Evolutionary conservation across 2,329 filamentous ascomycete genomes (phyloP), one percentile per base, ranked within the genome.

Genomic region (Fusarium luffae): DNA sequence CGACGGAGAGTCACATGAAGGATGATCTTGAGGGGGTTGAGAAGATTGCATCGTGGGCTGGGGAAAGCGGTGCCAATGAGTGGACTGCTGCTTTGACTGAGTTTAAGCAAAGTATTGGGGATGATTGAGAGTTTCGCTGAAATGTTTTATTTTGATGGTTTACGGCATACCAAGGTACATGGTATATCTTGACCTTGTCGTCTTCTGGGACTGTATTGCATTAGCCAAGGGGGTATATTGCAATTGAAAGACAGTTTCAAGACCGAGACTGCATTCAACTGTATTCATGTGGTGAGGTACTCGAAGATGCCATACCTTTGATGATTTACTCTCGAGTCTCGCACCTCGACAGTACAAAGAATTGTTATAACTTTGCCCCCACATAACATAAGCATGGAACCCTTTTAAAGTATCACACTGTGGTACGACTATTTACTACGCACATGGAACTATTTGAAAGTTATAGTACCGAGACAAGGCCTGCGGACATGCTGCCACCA

Each of bases 71-170:
- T 3, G 75, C 74, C 11, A 76, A 78, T 5, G 74, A 79, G 28
- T 92, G 89, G 89, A 74, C 79, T 37, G 70, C 74, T 52, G 79
- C 86, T 19, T 67, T 88, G 64, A 60, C 63, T 12, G 75, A 76
- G 16, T 90, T 91, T 71, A 87, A 84, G 72, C 47, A 61, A 11
- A 58, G 76, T 8, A 73, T 81, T 21, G 69, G 73, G 7, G 76
- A 80, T 43, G 14, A 32, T 7, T 70, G 59, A 57, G 13, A 7
- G 19, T 28, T 21, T 5, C 19, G 16, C 19, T 37, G 13, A 18
- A 12, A 10, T 10, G 10, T 12, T 37, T 11, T 37, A 18, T 37
- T 37, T 37, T 6, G 18, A n/a, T 37, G 34, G 18, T 37, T 37
- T 37, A 37, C 18, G 12, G 34, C 34, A 37, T 12, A 37, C 10